Conservation (phyloP, 1,284 basidiomycete species). For the Neotropicomus parvogracilis region DNA sequence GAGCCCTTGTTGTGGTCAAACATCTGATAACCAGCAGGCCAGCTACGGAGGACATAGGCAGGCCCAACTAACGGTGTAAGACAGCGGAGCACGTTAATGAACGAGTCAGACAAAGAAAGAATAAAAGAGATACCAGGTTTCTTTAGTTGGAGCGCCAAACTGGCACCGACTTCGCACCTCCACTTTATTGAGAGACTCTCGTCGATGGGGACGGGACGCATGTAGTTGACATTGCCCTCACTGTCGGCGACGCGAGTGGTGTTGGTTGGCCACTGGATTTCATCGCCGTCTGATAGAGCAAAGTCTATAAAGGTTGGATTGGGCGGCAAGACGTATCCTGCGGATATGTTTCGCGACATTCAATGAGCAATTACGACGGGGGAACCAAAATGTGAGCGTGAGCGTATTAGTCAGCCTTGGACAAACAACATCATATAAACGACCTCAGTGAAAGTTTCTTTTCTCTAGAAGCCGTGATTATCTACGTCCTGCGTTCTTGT, state of each 20-base stretch:
- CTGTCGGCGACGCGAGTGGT: constrained; percentile 49
- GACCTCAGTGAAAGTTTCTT: too few relatives aligned
- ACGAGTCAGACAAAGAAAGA: not conserved
- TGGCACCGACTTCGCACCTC: constrained; percentile 53
- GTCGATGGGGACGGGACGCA: constrained; percentile 49
- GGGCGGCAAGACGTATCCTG: constrained; percentile 40
- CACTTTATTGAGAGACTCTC: constrained; percentile 54
- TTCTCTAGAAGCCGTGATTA: constrained; percentile 68
- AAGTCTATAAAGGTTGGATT: constrained; percentile 59
- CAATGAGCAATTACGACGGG: too few relatives aligned
- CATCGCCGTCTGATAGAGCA: constrained; percentile 55
- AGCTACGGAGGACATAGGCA: constrained; percentile 58
- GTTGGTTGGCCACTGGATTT: constrained; percentile 51
- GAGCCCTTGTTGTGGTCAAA: constrained; percentile 72
- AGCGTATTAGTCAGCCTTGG: constrained; percentile 15
- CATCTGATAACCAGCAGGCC: constrained; percentile 67
- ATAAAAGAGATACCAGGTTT: constrained; percentile 43
- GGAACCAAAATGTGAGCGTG: not conserved
- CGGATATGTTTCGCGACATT: constrained; percentile 39
- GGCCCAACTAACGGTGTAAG: constrained; percentile 41
- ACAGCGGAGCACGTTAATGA: not conserved
- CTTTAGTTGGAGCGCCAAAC: constrained; percentile 50
- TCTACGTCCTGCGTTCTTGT: constrained; percentile 51
- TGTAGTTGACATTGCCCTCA: constrained; percentile 67
- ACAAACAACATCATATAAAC: constrained; percentile 6